Evolutionary conservation across 768 basidiomycete species (phyloP).

Genomic region (Porphyrellus cyaneotinctus): DNA sequence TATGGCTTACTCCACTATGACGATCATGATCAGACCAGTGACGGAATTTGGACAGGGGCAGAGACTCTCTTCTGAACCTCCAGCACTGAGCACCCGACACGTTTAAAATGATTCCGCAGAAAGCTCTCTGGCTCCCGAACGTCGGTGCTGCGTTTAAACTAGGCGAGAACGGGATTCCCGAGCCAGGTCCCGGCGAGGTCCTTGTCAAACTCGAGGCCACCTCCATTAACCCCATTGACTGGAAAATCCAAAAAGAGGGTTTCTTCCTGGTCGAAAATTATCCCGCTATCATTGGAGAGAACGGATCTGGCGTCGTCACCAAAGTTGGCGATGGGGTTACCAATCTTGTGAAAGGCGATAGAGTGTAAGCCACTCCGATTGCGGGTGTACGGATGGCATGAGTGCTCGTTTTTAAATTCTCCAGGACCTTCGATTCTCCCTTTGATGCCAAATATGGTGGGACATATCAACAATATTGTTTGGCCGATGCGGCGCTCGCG

Average conservation of each 20-base stretch:
- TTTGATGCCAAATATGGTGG: neutral
- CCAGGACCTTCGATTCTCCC: constrained; percentile 5
- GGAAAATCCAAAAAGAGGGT: constrained; percentile 4
- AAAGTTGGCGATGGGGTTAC: constrained; percentile 36
- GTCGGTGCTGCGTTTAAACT: constrained; percentile 13
- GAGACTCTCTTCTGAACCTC: neutral
- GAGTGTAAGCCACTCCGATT: constrained; percentile 26
- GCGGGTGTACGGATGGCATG: neutral
- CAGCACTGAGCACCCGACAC: neutral
- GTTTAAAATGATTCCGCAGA: constrained; percentile 10
- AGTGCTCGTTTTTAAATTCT: neutral
- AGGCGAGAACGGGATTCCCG: constrained; percentile 20
- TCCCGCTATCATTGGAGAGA: constrained; percentile 36
- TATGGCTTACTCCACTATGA: neutral
- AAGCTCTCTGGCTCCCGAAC: constrained; percentile 14
- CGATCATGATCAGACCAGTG: neutral
- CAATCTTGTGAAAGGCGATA: constrained; percentile 32
- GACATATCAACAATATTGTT: constrained; percentile 24
- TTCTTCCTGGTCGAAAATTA: constrained; percentile 29
- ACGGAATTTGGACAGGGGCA: constrained; percentile 1
- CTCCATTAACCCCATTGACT: constrained; percentile 45
- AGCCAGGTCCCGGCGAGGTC: constrained; percentile 40
- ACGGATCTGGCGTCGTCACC: constrained; percentile 36
- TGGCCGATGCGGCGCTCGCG: constrained; percentile 18
- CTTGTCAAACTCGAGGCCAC: constrained; percentile 40